These are phyloP conservation scores for Paxillus ammoniavirescens DNA, from an alignment of 768 basidiomycete genomes.

Conservation along the genomic window DNA sequence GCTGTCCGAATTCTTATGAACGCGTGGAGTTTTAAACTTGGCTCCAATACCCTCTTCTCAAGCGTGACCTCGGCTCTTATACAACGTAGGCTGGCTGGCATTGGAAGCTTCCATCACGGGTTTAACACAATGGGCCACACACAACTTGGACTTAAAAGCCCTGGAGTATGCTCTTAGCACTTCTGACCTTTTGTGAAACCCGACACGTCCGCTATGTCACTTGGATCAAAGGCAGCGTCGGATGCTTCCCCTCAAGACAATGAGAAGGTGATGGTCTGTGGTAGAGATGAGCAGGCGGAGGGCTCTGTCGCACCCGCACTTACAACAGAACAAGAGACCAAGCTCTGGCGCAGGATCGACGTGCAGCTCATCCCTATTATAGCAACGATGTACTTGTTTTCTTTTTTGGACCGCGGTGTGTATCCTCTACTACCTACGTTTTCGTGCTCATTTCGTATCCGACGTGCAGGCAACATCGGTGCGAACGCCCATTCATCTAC, in stretches of 20 bases:
- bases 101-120: too few relatives aligned
- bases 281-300: neutral
- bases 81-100: too few relatives aligned
- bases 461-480: slow-evolving; percentile 54
- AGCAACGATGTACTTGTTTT: slow-evolving; percentile 57
- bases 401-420: slow-evolving; percentile 63
- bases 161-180: too few relatives aligned
- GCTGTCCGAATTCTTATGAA: too few relatives aligned
- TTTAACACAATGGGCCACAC: too few relatives aligned
- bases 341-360: slow-evolving; percentile 59
- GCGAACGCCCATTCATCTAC: neutral
- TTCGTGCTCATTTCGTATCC: neutral
- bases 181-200: too few relatives aligned
- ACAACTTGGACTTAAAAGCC: too few relatives aligned
- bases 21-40: too few relatives aligned
- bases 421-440: neutral
- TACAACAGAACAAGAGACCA: slow-evolving; percentile 43
- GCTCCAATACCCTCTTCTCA: too few relatives aligned
- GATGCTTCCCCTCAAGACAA: neutral
- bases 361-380: slow-evolving; percentile 58
- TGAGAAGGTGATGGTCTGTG: neutral
- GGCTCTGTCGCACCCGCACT: slow-evolving; percentile 6
- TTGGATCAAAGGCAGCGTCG: neutral
- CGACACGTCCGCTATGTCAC: too few relatives aligned
- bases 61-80: too few relatives aligned